Percentiles rank a stretch among this genome's conserved stretches.
These are phyloP conservation scores for Ogataea kodamae DNA, from an alignment of 805 yeast genomes.

Conservation along the genomic window DNA sequence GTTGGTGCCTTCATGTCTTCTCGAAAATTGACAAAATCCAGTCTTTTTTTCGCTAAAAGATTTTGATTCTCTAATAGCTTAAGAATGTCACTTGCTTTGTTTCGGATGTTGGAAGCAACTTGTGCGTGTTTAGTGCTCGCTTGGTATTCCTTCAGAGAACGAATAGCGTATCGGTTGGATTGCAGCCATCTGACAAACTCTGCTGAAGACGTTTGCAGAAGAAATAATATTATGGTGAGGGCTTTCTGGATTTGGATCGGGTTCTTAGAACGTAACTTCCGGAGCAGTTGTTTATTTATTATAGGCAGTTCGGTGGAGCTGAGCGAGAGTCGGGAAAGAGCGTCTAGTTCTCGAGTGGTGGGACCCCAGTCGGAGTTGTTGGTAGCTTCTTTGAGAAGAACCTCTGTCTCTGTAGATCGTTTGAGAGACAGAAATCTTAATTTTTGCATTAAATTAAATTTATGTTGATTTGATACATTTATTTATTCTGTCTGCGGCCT, in stretches of 20 bases:
- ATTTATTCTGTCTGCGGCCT: constrained; percentile 1
- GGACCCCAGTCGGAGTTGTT: constrained; percentile 48
- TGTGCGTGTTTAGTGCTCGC: constrained; percentile 22
- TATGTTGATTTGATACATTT: no score
- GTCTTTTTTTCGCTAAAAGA: constrained; percentile 38
- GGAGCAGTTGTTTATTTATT: constrained; percentile 39
- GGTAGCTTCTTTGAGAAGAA: constrained; percentile 42
- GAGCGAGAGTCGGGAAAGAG: constrained; percentile 46
- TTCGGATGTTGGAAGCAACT: constrained; percentile 35
- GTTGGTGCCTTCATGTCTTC: constrained; percentile 37
- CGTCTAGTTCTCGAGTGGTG: constrained; percentile 51
- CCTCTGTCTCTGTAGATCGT: constrained; percentile 30
- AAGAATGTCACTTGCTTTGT: constrained; percentile 36
- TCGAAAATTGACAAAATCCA: constrained; percentile 39
- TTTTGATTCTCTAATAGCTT: constrained; percentile 32
- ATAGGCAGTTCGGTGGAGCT: constrained; percentile 36
- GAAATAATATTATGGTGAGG: constrained; percentile 48
- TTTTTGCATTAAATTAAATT: constrained; percentile 28
- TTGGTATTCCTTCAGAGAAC: constrained; percentile 29
- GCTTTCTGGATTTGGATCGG: constrained; percentile 46
- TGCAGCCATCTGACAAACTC: constrained; percentile 48
- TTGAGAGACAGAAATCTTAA: constrained; percentile 23
- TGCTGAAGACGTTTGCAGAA: constrained; percentile 51
- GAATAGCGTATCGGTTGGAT: constrained; percentile 35
- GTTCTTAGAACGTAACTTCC: constrained; percentile 37